Base-by-base conservation (phyloP, 257 asterid species). In the Penstemon davidsonii region DNA sequence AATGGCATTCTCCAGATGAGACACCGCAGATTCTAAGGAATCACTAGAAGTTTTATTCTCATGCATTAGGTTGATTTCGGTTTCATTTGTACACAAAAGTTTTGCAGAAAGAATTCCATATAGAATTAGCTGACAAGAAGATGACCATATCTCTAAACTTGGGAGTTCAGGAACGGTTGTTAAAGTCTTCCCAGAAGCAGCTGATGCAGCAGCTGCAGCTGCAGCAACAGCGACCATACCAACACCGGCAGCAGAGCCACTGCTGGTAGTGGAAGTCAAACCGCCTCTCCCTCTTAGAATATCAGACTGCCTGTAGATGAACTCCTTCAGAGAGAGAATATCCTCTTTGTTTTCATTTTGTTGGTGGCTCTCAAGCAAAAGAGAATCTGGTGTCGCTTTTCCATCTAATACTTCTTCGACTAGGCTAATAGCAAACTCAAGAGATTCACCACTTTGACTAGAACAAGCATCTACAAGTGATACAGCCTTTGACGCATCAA, bases 151-250 rank as follows among this genome's bases (percentile, higher is more conserved):
- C 63, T 82, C 95, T n/a, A 88, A 70, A 73, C 82, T 85, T 3
- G 99, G 99, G 56, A 94, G 96, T 36, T 87, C 96, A 64, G 90
- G 96, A 73, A 84, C 63, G 67, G 66, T 74, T 25, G 33, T 1
- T 67, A 69, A 40, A 18, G 73, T 67, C 78, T 85, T 91, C 39
- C 83, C 85, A 70, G 95, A 85, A 70, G 90, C 81, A 69, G 88
- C 82, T 37, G 98, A 84, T 67, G 96, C 95, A 18, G 98, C 97
- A 1, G 97, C 96, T 0, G 98, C 96, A 0, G 97, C 95, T 0
- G 98, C 96, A 7, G 95, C 96, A 54, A 88, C 95, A 40, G 96
- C 98, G 72, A 83, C 91, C 96, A 90, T 90, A 76, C 98, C 98
- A 64, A 75, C 95, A 40, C 91, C 91, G 4, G 86, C 81, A 74